A percentile compares a stretch with the other conserved stretches of the same genome.
Evolutionary conservation across 2,329 filamentous ascomycete genomes (phyloP).

Genomic region (Paradendryphiella salina): DNA sequence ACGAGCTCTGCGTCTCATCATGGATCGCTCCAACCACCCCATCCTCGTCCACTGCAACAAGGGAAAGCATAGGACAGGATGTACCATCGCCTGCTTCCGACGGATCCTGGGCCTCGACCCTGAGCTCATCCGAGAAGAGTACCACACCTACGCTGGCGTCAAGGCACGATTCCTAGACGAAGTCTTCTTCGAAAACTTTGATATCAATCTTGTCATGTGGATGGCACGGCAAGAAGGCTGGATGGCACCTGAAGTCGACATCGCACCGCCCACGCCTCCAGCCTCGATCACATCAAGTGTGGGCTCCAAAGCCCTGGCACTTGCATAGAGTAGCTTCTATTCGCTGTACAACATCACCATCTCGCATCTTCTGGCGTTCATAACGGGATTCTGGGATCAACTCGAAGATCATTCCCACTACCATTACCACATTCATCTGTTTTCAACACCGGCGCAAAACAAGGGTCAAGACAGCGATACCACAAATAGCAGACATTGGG

Average conservation of each 20-base stretch:
- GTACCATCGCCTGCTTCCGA: constrained; percentile 78
- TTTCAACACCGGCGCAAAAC: neutral
- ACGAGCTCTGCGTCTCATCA: constrained; percentile 69
- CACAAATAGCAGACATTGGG: neutral
- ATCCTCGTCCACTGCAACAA: constrained; percentile 92
- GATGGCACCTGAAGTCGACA: constrained; percentile 22
- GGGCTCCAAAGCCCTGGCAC: constrained; percentile 15
- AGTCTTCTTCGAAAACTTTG: constrained; percentile 51
- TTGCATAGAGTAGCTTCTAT: constrained; percentile 1
- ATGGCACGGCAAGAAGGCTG: constrained; percentile 42
- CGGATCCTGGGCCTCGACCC: constrained; percentile 68
- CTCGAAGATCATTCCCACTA: constrained; percentile 4
- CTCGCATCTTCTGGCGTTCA: constrained; percentile 5
- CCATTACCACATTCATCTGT: neutral
- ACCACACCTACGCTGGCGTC: constrained; percentile 62
- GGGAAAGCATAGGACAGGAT: constrained; percentile 89
- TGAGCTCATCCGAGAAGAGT: constrained; percentile 69
- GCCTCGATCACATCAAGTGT: constrained; percentile 22
- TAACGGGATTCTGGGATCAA: neutral
- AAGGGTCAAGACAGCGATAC: neutral
- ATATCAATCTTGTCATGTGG: constrained; percentile 49
- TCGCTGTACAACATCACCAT: neutral
- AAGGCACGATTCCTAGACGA: constrained; percentile 56
- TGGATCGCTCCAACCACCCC: constrained; percentile 75
- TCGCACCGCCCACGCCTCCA: constrained; percentile 30